phyloP scores from a whole-genome alignment of 2,329 filamentous ascomycete species.

The Periconia macrospinosa region DNA sequence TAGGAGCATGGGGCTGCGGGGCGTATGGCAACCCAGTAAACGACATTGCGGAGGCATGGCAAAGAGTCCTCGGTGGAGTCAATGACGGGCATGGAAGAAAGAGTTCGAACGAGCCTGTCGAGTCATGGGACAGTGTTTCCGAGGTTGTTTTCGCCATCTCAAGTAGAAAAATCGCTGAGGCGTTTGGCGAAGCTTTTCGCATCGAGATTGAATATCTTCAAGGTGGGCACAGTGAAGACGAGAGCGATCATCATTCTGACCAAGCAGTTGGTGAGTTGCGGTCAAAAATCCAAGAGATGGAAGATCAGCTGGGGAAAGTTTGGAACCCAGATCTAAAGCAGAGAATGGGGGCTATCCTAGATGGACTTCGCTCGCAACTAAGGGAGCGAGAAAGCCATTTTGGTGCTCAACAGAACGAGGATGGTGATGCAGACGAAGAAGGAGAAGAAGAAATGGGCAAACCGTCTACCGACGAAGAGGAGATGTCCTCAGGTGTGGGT shows the following conservation, averaged over 20 bases:
- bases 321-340: conserved; percentile 39
- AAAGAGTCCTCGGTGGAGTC: conserved; percentile 30
- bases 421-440: neutral
- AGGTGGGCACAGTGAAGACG: conserved; percentile 41
- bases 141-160: conserved; percentile 63
- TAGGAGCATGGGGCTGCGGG: conserved; percentile 68
- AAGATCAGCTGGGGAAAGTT: conserved; percentile 34
- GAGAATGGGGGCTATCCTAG: conserved; percentile 32
- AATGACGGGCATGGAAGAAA: conserved; percentile 10
- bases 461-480: neutral
- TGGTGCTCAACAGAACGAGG: conserved; percentile 1
- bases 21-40: conserved; percentile 64
- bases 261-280: conserved; percentile 30
- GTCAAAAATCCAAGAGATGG: conserved; percentile 40
- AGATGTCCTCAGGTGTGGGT: neutral
- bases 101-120: conserved; percentile 14
- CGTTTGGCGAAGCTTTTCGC: conserved; percentile 54
- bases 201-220: conserved; percentile 41
- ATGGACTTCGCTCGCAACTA: conserved; percentile 33
- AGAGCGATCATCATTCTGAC: conserved; percentile 24
- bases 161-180: conserved; percentile 54
- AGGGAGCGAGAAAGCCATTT: conserved; percentile 15
- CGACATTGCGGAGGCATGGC: conserved; percentile 62
- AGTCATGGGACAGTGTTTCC: conserved; percentile 51
- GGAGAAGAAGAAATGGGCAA: neutral